Percentiles rank a stretch among this genome's conserved stretches.
Conservation (phyloP, 768 basidiomycete genomes). For the Royoungia palumana region DNA sequence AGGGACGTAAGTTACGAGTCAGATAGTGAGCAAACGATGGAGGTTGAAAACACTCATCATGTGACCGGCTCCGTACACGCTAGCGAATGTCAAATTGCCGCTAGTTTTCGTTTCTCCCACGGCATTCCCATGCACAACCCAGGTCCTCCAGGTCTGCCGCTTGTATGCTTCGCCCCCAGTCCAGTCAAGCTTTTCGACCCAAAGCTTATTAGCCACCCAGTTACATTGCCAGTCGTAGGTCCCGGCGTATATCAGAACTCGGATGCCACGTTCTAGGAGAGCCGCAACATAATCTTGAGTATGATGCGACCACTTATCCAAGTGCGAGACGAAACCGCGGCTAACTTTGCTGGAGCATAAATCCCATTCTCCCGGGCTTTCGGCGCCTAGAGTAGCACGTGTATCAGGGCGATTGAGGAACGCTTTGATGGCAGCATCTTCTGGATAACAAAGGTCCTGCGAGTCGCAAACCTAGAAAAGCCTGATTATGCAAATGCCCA, state of each 20-base stretch:
- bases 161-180: slow-evolving; percentile 48
- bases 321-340: slow-evolving; percentile 46
- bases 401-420: slow-evolving; percentile 47
- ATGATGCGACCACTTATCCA: slow-evolving; percentile 58
- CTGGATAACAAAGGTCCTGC: slow-evolving; percentile 38
- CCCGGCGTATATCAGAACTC: slow-evolving; percentile 55
- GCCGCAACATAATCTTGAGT: slow-evolving; percentile 57
- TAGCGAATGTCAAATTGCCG: slow-evolving; percentile 61
- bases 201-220: slow-evolving; percentile 61
- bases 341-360: slow-evolving; percentile 53
- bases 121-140: slow-evolving; percentile 50
- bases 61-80: slow-evolving; percentile 68
- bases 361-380: slow-evolving; percentile 48
- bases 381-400: slow-evolving; percentile 46
- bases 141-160: slow-evolving; percentile 43
- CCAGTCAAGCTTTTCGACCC: slow-evolving; percentile 62
- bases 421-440: slow-evolving; percentile 37
- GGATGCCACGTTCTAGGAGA: slow-evolving; percentile 51
- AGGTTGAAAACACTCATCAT: slow-evolving; percentile 45
- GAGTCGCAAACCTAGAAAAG: slow-evolving; percentile 21
- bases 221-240: slow-evolving; percentile 58
- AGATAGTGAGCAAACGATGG: slow-evolving; percentile 16
- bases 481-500: not conserved
- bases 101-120: slow-evolving; percentile 57
- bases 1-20: slow-evolving; percentile 46